Evolutionary conservation across 2,329 filamentous ascomycete genomes (phyloP).

Genomic region (Xenoacremonium recifei): DNA sequence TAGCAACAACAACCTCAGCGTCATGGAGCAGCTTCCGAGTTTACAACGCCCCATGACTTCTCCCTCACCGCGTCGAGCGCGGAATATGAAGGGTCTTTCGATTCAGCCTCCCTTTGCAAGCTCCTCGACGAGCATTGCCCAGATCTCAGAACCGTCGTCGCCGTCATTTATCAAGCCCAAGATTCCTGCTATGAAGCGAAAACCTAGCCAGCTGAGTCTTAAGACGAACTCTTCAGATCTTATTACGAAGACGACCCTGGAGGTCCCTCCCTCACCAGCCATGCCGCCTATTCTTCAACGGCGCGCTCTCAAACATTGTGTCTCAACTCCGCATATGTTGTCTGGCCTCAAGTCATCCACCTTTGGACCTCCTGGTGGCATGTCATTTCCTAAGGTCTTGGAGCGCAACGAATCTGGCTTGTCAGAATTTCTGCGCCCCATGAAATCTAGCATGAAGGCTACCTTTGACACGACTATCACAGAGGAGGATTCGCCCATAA

Average conservation of each 20-base stretch:
- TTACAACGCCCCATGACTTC: constrained; percentile 63
- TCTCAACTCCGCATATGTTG: constrained; percentile 66
- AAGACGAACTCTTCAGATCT: constrained; percentile 67
- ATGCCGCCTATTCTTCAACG: constrained; percentile 60
- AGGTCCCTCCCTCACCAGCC: constrained; percentile 55
- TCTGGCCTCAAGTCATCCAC: constrained; percentile 57
- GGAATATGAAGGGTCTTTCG: constrained; percentile 81
- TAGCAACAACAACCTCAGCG: constrained; percentile 37
- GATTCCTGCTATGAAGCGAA: constrained; percentile 68
- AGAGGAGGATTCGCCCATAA: constrained; percentile 59
- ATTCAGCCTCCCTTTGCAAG: constrained; percentile 63
- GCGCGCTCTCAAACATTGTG: constrained; percentile 64
- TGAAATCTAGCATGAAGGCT: constrained; percentile 39
- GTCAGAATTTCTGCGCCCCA: constrained; percentile 56
- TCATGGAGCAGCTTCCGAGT: constrained; percentile 41
- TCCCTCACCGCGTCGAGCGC: constrained; percentile 67
- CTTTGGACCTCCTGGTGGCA: constrained; percentile 60
- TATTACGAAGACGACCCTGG: constrained; percentile 44
- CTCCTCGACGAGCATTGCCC: constrained; percentile 45
- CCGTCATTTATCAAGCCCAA: constrained; percentile 79
- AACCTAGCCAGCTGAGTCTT: constrained; percentile 75
- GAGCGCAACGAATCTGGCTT: constrained; percentile 60
- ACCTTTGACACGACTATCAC: constrained; percentile 44
- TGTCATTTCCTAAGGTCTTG: constrained; percentile 61
- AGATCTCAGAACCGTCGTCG: constrained; percentile 66